phyloP scores from a whole-genome alignment of 768 basidiomycete species.

The Polyporus arcularius region DNA sequence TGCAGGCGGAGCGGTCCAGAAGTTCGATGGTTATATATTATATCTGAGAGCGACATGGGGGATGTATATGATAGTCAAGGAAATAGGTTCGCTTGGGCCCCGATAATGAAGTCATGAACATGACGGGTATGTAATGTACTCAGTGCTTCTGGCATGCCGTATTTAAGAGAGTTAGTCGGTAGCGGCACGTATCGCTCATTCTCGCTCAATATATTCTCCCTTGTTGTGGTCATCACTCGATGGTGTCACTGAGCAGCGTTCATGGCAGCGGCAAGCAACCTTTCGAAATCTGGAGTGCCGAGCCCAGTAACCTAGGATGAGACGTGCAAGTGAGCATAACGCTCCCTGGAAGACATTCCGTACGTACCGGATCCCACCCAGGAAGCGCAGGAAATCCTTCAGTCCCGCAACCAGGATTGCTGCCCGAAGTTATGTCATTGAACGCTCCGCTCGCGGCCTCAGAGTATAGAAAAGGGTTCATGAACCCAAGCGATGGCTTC shows the following conservation, averaged over 20 bases:
- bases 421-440: constrained; percentile 35
- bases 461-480: constrained; percentile 39
- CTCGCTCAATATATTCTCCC: too few species aligned
- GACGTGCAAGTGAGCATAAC: not conserved
- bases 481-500: constrained; percentile 34
- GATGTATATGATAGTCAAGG: too few species aligned
- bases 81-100: too few species aligned
- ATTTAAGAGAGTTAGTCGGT: too few species aligned
- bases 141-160: too few species aligned
- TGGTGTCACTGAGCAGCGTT: not conserved
- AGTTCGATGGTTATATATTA: too few species aligned
- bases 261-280: constrained; percentile 11
- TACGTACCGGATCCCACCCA: constrained; percentile 36
- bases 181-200: too few species aligned
- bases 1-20: too few species aligned
- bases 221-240: too few species aligned
- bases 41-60: too few species aligned
- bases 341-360: not conserved
- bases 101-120: too few species aligned
- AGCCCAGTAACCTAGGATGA: constrained; percentile 28
- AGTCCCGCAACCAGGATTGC: constrained; percentile 36
- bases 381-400: constrained; percentile 32
- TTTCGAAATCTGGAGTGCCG: constrained; percentile 32
- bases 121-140: too few species aligned
- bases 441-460: constrained; percentile 22